Evolutionary conservation across 306 rosid species (phyloP).

Genomic region (Quercus suber): DNA sequence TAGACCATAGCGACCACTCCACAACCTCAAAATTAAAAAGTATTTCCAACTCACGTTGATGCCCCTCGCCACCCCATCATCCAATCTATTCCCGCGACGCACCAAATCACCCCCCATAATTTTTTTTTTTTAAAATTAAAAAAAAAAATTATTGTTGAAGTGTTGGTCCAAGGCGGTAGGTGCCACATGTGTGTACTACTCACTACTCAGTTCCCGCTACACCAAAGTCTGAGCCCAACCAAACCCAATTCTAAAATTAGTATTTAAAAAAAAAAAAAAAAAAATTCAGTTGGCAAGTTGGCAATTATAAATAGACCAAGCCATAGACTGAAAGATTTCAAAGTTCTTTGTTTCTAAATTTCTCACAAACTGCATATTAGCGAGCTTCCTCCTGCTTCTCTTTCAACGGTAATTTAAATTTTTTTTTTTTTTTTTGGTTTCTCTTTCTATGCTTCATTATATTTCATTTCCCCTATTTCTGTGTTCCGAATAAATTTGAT

Average conservation of each 20-base stretch:
- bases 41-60: background rate
- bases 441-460: background rate
- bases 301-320: slow-evolving; percentile 37
- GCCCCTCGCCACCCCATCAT: background rate
- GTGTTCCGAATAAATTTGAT: background rate
- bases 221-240: slow-evolving; percentile 20
- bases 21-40: background rate
- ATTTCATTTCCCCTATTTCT: too few relatives aligned
- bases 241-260: slow-evolving; percentile 4
- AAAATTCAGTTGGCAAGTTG: slow-evolving; percentile 9
- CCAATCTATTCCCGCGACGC: background rate
- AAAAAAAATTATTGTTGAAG: slow-evolving; percentile 5
- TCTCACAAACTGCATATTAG: background rate
- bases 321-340: background rate
- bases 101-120: background rate
- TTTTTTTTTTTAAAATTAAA: background rate
- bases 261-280: background rate
- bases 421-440: background rate
- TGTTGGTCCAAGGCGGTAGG: slow-evolving; percentile 43
- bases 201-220: background rate
- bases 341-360: background rate
- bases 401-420: slow-evolving; percentile 38
- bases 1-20: background rate
- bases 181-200: slow-evolving; percentile 25
- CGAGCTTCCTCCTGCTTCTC: background rate